phyloP scores from a whole-genome alignment of 768 basidiomycete species.

The Mycena capillaripes region DNA sequence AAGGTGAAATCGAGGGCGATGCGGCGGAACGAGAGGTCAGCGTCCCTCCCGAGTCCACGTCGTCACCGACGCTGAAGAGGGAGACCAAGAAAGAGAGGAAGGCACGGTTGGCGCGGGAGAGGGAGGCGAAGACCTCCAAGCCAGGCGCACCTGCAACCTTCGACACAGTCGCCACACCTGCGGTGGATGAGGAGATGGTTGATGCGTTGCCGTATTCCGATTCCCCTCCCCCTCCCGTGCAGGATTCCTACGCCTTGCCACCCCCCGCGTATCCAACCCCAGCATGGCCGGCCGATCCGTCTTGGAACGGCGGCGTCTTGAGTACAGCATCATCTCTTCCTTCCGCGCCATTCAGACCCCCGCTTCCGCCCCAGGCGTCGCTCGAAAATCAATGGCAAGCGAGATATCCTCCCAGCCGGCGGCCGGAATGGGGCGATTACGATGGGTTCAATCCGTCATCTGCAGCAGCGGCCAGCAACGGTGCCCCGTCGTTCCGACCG shows the following conservation, averaged over 20 bases:
- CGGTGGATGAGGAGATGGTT: background rate
- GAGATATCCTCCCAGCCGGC: background rate
- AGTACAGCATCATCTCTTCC: background rate
- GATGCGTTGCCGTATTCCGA: background rate
- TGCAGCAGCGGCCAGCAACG: background rate
- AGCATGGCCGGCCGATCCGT: background rate
- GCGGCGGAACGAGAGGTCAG: slow-evolving; percentile 39
- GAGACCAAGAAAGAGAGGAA: slow-evolving; percentile 51
- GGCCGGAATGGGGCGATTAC: background rate
- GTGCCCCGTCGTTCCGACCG: background rate
- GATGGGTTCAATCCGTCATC: background rate
- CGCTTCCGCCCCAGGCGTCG: slow-evolving; percentile 8
- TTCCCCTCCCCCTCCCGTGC: background rate
- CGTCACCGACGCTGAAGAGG: slow-evolving; percentile 33
- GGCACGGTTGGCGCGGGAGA: slow-evolving; percentile 44
- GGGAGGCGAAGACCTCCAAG: slow-evolving; percentile 37
- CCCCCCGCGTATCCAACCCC: background rate
- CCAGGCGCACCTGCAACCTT: background rate
- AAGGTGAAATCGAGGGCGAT: slow-evolving; percentile 64
- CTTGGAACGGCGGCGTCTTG: background rate
- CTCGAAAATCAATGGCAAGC: slow-evolving; percentile 8
- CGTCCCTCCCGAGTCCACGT: background rate
- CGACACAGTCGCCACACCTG: background rate
- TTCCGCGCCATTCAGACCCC: background rate
- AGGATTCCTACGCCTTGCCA: background rate